A percentile compares a stretch with the other conserved stretches of the same genome.
Evolutionary conservation across 2,329 filamentous ascomycete species (phyloP).

Genomic region (Colletotrichum musicola): DNA sequence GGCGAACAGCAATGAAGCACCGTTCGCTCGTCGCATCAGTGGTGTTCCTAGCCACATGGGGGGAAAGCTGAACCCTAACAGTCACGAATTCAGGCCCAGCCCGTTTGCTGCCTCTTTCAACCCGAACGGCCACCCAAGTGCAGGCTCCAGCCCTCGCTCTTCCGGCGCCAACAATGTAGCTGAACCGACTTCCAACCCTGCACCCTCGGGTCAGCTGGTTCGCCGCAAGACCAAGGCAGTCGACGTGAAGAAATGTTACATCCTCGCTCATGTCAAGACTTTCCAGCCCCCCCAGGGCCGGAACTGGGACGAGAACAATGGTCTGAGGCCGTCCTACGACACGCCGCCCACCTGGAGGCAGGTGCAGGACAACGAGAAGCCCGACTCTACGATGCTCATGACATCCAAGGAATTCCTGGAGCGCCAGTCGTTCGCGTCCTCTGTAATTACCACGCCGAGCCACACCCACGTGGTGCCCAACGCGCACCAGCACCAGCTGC

Average conservation of each 20-base stretch:
- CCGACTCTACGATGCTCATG: conserved; percentile 71
- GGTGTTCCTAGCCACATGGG: conserved; percentile 64
- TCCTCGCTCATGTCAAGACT: conserved; percentile 66
- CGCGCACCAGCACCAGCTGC: conserved; percentile 86
- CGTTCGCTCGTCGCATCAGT: conserved; percentile 67
- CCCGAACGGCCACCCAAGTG: conserved; percentile 74
- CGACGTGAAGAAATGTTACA: conserved; percentile 76
- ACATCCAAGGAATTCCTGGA: conserved; percentile 88
- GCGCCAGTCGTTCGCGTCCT: conserved; percentile 66
- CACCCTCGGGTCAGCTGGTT: conserved; percentile 66
- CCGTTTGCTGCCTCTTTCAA: conserved; percentile 85
- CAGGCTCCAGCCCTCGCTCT: conserved; percentile 79
- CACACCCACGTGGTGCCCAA: conserved; percentile 78
- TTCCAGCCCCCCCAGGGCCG: conserved; percentile 64
- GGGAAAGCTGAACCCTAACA: conserved; percentile 74
- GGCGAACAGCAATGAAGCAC: conserved; percentile 65
- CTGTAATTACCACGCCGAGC: conserved; percentile 76
- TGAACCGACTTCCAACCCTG: conserved; percentile 15
- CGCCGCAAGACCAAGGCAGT: conserved; percentile 79
- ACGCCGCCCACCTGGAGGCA: conserved; percentile 89
- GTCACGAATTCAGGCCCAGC: conserved; percentile 86
- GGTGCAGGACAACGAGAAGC: conserved; percentile 75
- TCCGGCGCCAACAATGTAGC: conserved; percentile 64
- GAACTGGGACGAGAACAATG: conserved; percentile 81
- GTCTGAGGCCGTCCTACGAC: conserved; percentile 86